Evolutionary conservation across 208 protist species (phyloP).

Genomic region (Leishmania amazonensis): DNA sequence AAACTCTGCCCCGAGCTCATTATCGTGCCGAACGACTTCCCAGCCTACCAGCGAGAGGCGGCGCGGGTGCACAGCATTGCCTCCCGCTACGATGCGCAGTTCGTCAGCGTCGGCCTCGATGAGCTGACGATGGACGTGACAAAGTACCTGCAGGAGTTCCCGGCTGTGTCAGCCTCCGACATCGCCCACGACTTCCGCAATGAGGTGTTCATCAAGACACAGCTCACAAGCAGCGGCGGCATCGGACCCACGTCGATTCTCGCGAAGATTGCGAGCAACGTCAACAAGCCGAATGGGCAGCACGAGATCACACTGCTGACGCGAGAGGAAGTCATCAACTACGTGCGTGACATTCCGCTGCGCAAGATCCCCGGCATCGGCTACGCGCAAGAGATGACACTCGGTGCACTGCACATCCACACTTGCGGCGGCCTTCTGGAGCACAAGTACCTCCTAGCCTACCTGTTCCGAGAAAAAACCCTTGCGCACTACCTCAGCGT

Average conservation of each 20-base stretch:
- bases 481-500: conserved; percentile 78
- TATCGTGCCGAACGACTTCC: conserved; percentile 86
- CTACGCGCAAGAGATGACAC: conserved; percentile 64
- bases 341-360: conserved; percentile 74
- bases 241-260: conserved; percentile 87
- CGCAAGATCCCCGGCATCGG: conserved; percentile 87
- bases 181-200: conserved; percentile 78
- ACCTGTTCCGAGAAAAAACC: conserved; percentile 77
- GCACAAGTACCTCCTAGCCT: conserved; percentile 72
- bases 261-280: conserved; percentile 93
- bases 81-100: conserved; percentile 86
- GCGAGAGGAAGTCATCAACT: conserved; percentile 78
- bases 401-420: conserved; percentile 74
- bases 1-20: conserved; percentile 90
- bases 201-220: conserved; percentile 75
- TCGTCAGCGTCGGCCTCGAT: conserved; percentile 76
- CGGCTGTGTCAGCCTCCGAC: conserved; percentile 54
- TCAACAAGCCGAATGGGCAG: conserved; percentile 96
- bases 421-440: conserved; percentile 78
- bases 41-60: conserved; percentile 73
- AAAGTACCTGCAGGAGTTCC: conserved; percentile 58
- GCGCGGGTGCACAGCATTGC: conserved; percentile 77
- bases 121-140: conserved; percentile 91
- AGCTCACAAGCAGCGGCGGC: conserved; percentile 86
- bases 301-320: conserved; percentile 81